A percentile compares a stretch with the other conserved stretches of the same genome.
Conservation (phyloP, 805 yeast genomes). For the Candida boidinii region DNA sequence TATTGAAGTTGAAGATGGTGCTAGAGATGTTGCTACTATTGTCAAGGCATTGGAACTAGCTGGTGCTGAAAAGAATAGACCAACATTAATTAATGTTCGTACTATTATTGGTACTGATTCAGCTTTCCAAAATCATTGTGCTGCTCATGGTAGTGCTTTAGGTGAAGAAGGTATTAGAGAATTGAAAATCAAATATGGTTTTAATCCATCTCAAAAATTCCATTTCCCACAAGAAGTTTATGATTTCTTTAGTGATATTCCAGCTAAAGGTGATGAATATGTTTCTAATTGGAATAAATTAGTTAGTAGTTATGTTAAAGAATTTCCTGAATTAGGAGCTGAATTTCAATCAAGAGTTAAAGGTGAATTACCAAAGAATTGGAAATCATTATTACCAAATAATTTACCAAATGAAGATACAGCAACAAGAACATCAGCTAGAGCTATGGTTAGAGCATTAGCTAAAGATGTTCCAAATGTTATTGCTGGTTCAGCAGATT, state of each 20-base stretch:
- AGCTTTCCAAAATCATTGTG: constrained; percentile 19
- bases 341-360: constrained; percentile 19
- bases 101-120: constrained; percentile 29
- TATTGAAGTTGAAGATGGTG: constrained; percentile 26
- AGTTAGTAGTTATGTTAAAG: constrained; percentile 12
- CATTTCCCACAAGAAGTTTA: constrained; percentile 20
- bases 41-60: constrained; percentile 21
- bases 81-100: constrained; percentile 27
- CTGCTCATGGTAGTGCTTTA: constrained; percentile 29
- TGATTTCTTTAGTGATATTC: constrained; percentile 19
- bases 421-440: constrained; percentile 22
- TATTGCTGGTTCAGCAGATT: constrained; percentile 29
- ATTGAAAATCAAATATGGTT: constrained; percentile 8
- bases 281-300: constrained; percentile 18
- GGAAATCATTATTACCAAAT: constrained; percentile 15
- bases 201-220: constrained; percentile 14
- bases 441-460: constrained; percentile 21
- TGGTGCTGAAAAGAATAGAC: constrained; percentile 20
- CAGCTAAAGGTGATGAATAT: constrained; percentile 14
- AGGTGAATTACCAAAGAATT: constrained; percentile 21
- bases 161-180: constrained; percentile 18
- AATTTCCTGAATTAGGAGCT: constrained; percentile 20
- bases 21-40: constrained; percentile 21
- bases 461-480: constrained; percentile 18
- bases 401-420: constrained; percentile 10